Evolutionary conservation across 2,329 filamentous ascomycete species (phyloP), one percentile per base, ranked within the genome.

Genomic region (Fusarium bactridioides): DNA sequence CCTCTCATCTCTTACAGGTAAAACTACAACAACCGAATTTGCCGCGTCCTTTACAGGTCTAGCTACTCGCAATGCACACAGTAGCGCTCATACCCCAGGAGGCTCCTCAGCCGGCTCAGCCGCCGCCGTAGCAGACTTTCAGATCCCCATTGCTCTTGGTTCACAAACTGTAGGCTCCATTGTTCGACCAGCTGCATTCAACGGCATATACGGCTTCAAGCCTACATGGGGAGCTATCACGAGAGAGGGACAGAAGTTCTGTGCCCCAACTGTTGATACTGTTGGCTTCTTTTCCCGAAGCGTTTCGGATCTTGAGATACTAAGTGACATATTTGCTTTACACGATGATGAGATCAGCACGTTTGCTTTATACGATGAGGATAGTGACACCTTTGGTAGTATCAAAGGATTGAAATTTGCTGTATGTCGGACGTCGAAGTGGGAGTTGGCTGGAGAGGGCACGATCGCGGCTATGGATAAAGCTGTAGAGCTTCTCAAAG

Each of bases 71-170:
- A 92, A 92, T 70, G 87, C 90, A 0, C 92, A 93, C 61, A 90
- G 92, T 75, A 77, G 82, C 1, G 84, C 82, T 0, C 85, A 91
- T 3, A 92, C 89, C 0, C 90, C 90, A 0, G 90, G 90, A 1
- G 90, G 90, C 25, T 92, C 90, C 0, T 92, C 90, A 0, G 89
- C 90, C 0, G 91, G 91, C 0, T 92, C 90, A 1, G 91, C 84
- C 0, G 90, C 91, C 0, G 90, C 89, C 1, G 90, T 93, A 1
- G 90, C 83, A 11, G 91, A 93, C 70, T 86, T 87, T 58, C 91
- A 93, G 69, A 86, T 86, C 1, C 88, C 90, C 0, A 74, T 93
- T 16, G 86, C 82, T 0, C 80, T 93, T 0, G 91, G 90, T 1
- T 91, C 90, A 0, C 91, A 93, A 75, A 93, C 91, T 0, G 88